phyloP scores from a whole-genome alignment of 768 basidiomycete species.

The Lactarius indigo region DNA sequence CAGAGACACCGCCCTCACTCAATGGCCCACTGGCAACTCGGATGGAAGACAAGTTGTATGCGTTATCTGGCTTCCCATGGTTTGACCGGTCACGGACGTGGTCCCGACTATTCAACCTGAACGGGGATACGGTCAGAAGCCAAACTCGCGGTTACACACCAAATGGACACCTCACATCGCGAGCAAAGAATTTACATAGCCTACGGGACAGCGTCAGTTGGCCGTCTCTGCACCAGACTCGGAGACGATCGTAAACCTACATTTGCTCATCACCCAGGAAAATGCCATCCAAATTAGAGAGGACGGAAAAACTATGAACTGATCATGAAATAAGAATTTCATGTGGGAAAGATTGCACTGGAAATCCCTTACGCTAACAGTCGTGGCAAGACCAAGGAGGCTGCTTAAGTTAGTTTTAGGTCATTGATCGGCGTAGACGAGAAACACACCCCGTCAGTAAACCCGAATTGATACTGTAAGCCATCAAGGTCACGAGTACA shows the following conservation, averaged over 20 bases:
- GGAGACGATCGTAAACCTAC: constrained; percentile 31
- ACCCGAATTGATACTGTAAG: constrained; percentile 31
- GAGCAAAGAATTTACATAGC: constrained; percentile 51
- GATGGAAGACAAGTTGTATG: neutral
- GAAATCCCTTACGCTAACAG: constrained; percentile 19
- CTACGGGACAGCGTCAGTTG: constrained; percentile 30
- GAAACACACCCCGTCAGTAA: constrained; percentile 28
- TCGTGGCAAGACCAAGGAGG: constrained; percentile 22
- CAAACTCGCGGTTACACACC: neutral
- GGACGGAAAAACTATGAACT: constrained; percentile 37
- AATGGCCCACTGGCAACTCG: neutral
- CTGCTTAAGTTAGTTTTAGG: constrained; percentile 11
- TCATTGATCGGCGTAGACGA: neutral
- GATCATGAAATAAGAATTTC: neutral
- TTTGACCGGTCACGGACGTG: neutral
- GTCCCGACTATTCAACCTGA: constrained; percentile 17
- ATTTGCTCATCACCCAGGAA: constrained; percentile 52
- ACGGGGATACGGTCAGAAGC: neutral
- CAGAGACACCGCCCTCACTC: neutral
- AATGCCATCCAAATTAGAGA: constrained; percentile 48
- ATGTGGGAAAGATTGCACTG: neutral
- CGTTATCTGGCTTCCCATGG: neutral
- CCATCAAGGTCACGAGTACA: constrained; percentile 28
- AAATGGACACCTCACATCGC: constrained; percentile 39
- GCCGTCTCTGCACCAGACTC: neutral